Evolutionary conservation across 139 green algal species (phyloP).

Genomic region (Chlamydomonas incerta): DNA sequence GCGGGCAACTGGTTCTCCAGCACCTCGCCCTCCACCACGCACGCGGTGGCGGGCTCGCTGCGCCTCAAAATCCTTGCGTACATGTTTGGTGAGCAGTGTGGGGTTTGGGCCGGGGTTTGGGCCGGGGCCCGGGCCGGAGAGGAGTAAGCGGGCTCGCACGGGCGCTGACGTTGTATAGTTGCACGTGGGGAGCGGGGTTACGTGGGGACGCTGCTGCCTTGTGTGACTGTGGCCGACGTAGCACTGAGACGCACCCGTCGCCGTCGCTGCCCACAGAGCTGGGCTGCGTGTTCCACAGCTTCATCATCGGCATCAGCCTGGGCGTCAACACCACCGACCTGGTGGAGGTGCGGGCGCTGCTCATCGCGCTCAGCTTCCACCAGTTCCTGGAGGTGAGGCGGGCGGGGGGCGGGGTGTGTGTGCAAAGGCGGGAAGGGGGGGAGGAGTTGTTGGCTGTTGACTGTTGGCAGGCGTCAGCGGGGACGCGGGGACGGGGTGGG

Average conservation of each 20-base stretch:
- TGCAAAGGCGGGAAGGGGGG: background rate
- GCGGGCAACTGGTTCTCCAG: background rate
- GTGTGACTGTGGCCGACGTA: too few species aligned
- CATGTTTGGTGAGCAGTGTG: background rate
- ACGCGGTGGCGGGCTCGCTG: background rate
- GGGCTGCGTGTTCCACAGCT: slow-evolving; percentile 4
- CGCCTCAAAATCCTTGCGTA: background rate
- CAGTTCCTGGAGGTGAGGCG: slow-evolving; percentile 42
- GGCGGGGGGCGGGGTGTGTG: too few species aligned
- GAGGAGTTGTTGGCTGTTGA: too few species aligned
- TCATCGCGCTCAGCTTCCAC: slow-evolving; percentile 49
- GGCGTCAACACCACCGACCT: slow-evolving; percentile 38
- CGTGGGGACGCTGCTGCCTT: too few species aligned
- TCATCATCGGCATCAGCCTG: slow-evolving; percentile 53
- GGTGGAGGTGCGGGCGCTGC: slow-evolving; percentile 17
- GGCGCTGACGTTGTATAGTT: too few species aligned
- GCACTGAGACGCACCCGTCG: too few species aligned
- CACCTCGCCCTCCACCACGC: background rate
- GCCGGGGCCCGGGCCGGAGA: too few species aligned
- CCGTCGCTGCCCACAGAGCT: background rate
- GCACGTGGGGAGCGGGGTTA: too few species aligned
- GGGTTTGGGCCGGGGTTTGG: too few species aligned
- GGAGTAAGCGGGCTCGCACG: too few species aligned
- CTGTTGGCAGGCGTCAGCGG: too few species aligned
- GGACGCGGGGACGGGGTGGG: too few species aligned